Percentiles rank a stretch among this genome's conserved stretches.
phyloP scores from a whole-genome alignment of 495 filamentous ascomycete species.

The Lichenothelia convexa region DNA sequence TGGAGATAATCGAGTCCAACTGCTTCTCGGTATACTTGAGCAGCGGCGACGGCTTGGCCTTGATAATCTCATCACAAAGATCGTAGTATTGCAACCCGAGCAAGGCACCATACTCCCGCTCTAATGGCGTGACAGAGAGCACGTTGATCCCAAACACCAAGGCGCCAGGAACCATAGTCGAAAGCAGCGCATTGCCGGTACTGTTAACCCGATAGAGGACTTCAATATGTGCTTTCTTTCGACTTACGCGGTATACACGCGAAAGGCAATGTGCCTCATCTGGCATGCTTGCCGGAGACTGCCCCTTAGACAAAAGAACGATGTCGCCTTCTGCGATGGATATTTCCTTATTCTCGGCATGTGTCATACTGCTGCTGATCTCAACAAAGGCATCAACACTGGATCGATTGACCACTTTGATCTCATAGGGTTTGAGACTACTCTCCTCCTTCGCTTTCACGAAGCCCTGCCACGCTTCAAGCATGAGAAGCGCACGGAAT shows the following conservation, averaged over 20 bases:
- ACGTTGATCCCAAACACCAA: constrained; percentile 63
- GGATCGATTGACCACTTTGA: constrained; percentile 69
- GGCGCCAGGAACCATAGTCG: constrained; percentile 34
- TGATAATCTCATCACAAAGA: constrained; percentile 74
- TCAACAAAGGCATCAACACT: constrained; percentile 87
- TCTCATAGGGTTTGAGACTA: constrained; percentile 54
- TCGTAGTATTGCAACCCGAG: constrained; percentile 88
- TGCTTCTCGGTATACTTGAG: constrained; percentile 57
- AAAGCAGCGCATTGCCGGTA: constrained; percentile 36
- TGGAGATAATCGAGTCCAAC: constrained; percentile 43
- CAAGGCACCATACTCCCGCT: constrained; percentile 85
- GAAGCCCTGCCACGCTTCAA: constrained; percentile 93
- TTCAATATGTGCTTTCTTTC: constrained; percentile 62
- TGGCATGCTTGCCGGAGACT: constrained; percentile 41
- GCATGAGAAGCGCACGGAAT: constrained; percentile 76
- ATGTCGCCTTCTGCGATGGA: constrained; percentile 72
- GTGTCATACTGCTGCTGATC: constrained; percentile 63
- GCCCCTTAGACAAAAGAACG: constrained; percentile 57
- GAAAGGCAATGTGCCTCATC: constrained; percentile 66
- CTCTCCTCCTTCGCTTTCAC: constrained; percentile 76
- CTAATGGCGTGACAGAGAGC: constrained; percentile 74
- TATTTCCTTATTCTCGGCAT: constrained; percentile 47
- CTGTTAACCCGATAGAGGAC: constrained; percentile 62
- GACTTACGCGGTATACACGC: constrained; percentile 56
- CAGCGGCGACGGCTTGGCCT: constrained; percentile 74